Conservation (phyloP, 176 grass and related monocot species). For the Oryza punctata region DNA sequence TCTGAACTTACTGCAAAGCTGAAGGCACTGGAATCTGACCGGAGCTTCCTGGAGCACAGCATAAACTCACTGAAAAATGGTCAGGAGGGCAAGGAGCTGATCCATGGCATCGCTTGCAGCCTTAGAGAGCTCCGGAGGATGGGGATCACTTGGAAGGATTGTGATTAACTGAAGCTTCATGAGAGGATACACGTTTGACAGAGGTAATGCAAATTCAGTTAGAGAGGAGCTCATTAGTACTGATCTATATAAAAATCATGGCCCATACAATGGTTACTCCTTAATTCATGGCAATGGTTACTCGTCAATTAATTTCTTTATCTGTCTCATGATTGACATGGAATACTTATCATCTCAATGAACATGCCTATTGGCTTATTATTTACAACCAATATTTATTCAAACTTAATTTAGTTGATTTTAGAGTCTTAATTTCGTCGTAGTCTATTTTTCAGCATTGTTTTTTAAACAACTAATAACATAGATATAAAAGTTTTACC, state of each 20-base stretch:
- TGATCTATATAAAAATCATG: background rate
- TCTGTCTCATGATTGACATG: background rate
- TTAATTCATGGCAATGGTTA: background rate
- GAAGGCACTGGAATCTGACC: conserved; percentile 66
- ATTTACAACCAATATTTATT: no score
- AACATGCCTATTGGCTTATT: background rate
- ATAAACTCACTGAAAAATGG: conserved; percentile 76
- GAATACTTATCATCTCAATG: background rate
- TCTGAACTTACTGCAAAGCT: conserved; percentile 56
- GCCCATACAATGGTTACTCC: background rate
- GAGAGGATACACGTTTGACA: background rate
- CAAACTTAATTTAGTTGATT: no score
- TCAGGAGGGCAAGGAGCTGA: conserved; percentile 50
- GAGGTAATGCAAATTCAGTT: conserved; percentile 21
- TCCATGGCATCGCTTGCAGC: conserved; percentile 65
- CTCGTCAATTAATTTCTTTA: background rate
- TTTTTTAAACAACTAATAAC: background rate
- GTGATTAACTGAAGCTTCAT: conserved; percentile 39
- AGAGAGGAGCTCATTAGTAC: background rate
- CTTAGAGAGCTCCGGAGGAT: conserved; percentile 62
- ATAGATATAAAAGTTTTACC: no score
- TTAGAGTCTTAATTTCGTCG: no score
- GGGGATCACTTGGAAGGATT: conserved; percentile 43
- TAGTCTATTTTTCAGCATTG: no score
- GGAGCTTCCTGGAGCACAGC: conserved; percentile 75